These are phyloP conservation scores for Thielaviopsis populi DNA, from an alignment of 2,329 filamentous ascomycete genomes.

Conservation along the genomic window DNA sequence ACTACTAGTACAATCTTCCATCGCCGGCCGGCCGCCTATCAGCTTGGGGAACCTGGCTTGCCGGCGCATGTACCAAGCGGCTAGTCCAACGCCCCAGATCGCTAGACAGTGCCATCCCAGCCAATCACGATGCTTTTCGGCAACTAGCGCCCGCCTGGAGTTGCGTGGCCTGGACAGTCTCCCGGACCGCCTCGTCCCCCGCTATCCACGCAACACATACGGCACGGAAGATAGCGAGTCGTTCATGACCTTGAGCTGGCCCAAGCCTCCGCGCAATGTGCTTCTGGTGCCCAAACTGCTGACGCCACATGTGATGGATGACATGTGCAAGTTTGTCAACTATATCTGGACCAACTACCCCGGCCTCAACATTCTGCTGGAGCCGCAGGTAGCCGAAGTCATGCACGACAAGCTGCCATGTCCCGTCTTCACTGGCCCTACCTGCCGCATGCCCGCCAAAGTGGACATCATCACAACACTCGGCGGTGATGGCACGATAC, in stretches of 20 bases:
- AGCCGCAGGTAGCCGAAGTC: conserved; percentile 55
- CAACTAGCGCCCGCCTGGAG: conserved; percentile 30
- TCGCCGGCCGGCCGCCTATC: neutral
- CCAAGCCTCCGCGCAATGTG: conserved; percentile 39
- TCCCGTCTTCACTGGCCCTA: conserved; percentile 50
- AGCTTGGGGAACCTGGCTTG: neutral
- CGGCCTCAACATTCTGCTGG: conserved; percentile 66
- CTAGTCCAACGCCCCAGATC: neutral
- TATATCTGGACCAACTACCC: conserved; percentile 72
- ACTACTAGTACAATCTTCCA: neutral
- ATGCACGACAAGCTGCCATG: conserved; percentile 58
- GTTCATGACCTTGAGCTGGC: conserved; percentile 40
- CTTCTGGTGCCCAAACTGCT: conserved; percentile 45
- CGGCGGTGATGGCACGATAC: conserved; percentile 82
- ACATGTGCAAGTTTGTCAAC: conserved; percentile 42
- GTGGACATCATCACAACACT: conserved; percentile 82
- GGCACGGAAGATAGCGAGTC: conserved; percentile 27
- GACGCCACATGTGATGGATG: conserved; percentile 36
- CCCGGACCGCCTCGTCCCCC: conserved; percentile 42
- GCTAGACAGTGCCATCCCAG: neutral
- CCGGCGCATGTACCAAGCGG: neutral
- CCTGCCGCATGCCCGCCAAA: conserved; percentile 52
- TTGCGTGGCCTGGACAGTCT: conserved; percentile 37
- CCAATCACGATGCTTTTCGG: conserved; percentile 32
- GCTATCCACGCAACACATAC: conserved; percentile 40